Evolutionary conservation across 2,329 filamentous ascomycete genomes (phyloP).

Genomic region (Fusarium secorum): DNA sequence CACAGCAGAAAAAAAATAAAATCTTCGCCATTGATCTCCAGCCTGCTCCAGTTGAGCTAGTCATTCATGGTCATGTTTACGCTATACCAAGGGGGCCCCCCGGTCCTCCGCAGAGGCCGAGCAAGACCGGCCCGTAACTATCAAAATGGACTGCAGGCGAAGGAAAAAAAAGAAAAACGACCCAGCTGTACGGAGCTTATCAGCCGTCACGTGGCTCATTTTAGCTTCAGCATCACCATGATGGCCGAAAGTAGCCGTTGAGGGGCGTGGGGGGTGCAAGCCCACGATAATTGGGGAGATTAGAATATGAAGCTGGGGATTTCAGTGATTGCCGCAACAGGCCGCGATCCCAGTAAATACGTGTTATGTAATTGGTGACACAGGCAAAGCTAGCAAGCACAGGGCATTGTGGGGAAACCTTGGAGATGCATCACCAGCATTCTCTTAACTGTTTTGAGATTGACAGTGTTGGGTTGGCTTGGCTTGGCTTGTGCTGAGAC

Average conservation of each 20-base stretch:
- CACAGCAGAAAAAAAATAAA: neutral
- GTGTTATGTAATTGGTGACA: constrained; percentile 33
- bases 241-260: constrained; percentile 42
- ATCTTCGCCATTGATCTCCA: constrained; percentile 21
- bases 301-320: constrained; percentile 15
- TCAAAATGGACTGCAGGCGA: neutral
- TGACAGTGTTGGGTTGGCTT: neutral
- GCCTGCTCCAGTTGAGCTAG: neutral
- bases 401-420: constrained; percentile 32
- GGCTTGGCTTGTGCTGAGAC: constrained; percentile 4
- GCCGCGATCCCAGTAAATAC: constrained; percentile 28
- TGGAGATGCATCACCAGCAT: constrained; percentile 24
- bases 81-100: neutral
- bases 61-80: constrained; percentile 22
- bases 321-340: constrained; percentile 35
- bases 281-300: constrained; percentile 24
- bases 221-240: neutral
- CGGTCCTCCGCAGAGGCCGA: constrained; percentile 31
- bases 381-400: constrained; percentile 7
- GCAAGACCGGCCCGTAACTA: constrained; percentile 29
- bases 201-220: constrained; percentile 38
- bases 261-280: constrained; percentile 5
- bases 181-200: constrained; percentile 38
- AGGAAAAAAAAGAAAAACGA: neutral
- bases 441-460: constrained; percentile 18